Evolutionary conservation across 371 early-diverging fungal species (phyloP), one percentile per base, ranked within the genome.

Genomic region (Encephalitozoon cuniculi): DNA sequence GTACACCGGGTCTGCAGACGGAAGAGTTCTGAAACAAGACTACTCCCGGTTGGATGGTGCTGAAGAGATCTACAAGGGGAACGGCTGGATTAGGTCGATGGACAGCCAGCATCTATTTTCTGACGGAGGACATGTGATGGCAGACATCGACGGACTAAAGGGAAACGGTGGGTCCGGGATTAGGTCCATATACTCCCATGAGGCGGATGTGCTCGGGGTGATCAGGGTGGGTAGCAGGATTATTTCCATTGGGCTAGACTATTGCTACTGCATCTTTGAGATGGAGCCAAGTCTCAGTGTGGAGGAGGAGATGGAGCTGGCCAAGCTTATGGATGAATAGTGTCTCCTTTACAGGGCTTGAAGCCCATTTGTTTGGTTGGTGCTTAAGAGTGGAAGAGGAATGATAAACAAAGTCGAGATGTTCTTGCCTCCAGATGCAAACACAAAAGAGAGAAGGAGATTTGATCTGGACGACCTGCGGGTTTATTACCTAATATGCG

Each of bases 391-490:
- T 28, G 54, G 15, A 41, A 46, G 25, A 64, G 51, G 39, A 44
- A n/a, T n/a, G 46, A 64, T 52, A 64, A 63, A 71, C 46, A 72
- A 46, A 46, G 49, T 21, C 18, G 39, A 64, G 11, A 81, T 81
- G 82, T 26, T 79, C 26, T 69, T 79, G 43, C 82, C 82, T 30
- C 79, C 82, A 7, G 54, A 55, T 18, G 37, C 76, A 25, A 54
- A 71, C 41, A 79, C 76, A 25, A 71, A 73, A 52, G 82, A 81
- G 69, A 64, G 82, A 30, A 67, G 59, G n/a, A 65, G 69, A 15
- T 75, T 43, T 51, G 82, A 81, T 63, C 32, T 79, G 11, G 67
- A 74, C 25, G 46, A 55, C 21, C 63, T 81, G 12, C 68, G 71
- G 32, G 46, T 76, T 34, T 74, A 71, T 64, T 81, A 76, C 41